Conservation (phyloP, 2,329 filamentous ascomycete genomes). For the Colletotrichum nymphaeae region DNA sequence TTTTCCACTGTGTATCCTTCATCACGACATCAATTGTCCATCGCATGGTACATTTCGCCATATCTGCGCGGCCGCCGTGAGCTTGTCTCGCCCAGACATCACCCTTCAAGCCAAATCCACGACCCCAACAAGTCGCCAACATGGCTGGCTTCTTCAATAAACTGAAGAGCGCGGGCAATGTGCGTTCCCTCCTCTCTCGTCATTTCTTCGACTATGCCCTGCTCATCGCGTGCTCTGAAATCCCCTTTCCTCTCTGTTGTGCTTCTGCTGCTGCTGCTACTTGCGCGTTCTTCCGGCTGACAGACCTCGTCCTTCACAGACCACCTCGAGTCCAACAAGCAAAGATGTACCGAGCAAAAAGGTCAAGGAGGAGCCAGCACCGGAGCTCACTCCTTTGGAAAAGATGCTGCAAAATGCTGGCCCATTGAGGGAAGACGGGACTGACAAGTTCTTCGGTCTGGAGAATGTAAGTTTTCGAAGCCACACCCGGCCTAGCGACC, state of each 20-base stretch:
- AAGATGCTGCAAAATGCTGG: slow-evolving; percentile 87
- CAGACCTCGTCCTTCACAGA: slow-evolving; percentile 48
- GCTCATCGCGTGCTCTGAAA: not conserved
- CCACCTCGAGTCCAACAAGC: slow-evolving; percentile 52
- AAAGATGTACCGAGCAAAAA: slow-evolving; percentile 64
- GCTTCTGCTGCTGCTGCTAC: not conserved
- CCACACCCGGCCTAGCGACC: slow-evolving; percentile 23
- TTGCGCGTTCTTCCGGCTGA: slow-evolving; percentile 39
- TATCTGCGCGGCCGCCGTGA: slow-evolving; percentile 39
- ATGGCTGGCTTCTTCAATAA: slow-evolving; percentile 72
- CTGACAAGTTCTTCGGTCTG: slow-evolving; percentile 97
- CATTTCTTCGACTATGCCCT: not conserved
- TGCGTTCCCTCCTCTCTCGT: slow-evolving; percentile 51
- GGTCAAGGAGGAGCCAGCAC: slow-evolving; percentile 68
- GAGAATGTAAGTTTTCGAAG: slow-evolving; percentile 81
- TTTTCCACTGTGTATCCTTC: not conserved
- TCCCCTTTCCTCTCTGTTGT: slow-evolving; percentile 1
- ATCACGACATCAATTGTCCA: slow-evolving; percentile 22
- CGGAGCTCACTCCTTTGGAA: slow-evolving; percentile 71
- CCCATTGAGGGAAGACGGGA: slow-evolving; percentile 85
- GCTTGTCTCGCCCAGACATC: slow-evolving; percentile 49
- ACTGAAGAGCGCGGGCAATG: slow-evolving; percentile 65
- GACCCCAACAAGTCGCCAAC: slow-evolving; percentile 34
- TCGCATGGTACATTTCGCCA: slow-evolving; percentile 24
- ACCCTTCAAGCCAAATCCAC: not conserved